Percentiles rank a stretch among this genome's conserved stretches.
Conservation (phyloP, 495 filamentous ascomycete species). For the Cryomyces antarcticus region DNA sequence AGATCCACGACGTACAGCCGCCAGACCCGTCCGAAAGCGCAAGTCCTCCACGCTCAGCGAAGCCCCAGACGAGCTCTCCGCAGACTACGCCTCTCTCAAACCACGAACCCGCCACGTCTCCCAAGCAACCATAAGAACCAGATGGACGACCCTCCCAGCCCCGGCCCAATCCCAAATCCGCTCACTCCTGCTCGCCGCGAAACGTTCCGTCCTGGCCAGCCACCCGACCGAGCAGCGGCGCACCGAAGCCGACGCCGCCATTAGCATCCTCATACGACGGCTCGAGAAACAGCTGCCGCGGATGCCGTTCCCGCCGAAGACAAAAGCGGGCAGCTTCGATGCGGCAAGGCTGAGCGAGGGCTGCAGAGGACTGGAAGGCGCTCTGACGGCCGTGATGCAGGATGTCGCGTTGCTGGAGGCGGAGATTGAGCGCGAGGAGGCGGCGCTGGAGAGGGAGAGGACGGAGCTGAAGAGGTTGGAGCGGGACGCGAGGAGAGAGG, state of each 20-base stretch:
- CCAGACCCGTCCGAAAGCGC: too few species aligned
- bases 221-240: slow-evolving; percentile 33
- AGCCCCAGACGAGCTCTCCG: too few species aligned
- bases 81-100: slow-evolving; percentile 14
- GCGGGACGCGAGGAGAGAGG: slow-evolving; percentile 30
- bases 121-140: slow-evolving; percentile 32
- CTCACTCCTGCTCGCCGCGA: slow-evolving; percentile 30
- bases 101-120: slow-evolving; percentile 31
- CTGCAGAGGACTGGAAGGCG: slow-evolving; percentile 29
- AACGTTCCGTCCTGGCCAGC: slow-evolving; percentile 33
- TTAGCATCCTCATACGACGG: slow-evolving; percentile 27
- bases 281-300: slow-evolving; percentile 30
- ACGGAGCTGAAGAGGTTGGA: slow-evolving; percentile 30
- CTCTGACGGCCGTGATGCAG: slow-evolving; percentile 32
- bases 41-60: too few species aligned
- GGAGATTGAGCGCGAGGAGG: slow-evolving; percentile 33
- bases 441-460: slow-evolving; percentile 28
- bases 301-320: slow-evolving; percentile 38
- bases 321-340: slow-evolving; percentile 37
- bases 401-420: slow-evolving; percentile 30
- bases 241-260: slow-evolving; percentile 32
- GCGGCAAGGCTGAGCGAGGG: slow-evolving; percentile 34
- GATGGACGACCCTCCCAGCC: slow-evolving; percentile 36
- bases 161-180: slow-evolving; percentile 30
- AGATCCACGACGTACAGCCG: too few species aligned